Evolutionary conservation across 169 alveolate genomes (phyloP).

Genomic region (Plasmodium ovale): DNA sequence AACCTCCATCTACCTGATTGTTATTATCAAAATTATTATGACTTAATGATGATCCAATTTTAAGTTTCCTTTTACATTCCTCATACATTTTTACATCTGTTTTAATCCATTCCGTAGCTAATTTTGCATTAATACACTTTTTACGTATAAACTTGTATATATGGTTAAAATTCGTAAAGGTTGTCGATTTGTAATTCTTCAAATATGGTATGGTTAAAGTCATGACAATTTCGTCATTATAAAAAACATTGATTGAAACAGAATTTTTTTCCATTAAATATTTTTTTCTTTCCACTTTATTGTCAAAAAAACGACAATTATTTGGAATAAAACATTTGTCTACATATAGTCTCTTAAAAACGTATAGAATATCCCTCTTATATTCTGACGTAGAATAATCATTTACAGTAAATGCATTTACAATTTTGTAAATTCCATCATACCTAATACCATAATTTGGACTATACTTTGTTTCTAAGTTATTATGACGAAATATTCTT

Average conservation of each 20-base stretch:
- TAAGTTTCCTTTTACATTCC: conserved; percentile 8
- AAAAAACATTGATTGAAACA: conserved; percentile 42
- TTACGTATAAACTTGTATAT: conserved; percentile 34
- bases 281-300: conserved; percentile 32
- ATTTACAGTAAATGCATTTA: conserved; percentile 44
- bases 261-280: conserved; percentile 46
- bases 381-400: conserved; percentile 61
- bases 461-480: conserved; percentile 46
- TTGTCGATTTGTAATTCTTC: conserved; percentile 64
- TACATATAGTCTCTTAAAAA: conserved; percentile 61
- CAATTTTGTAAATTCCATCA: conserved; percentile 66
- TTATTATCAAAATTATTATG: neutral
- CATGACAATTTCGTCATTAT: conserved; percentile 35
- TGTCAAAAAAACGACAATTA: conserved; percentile 20
- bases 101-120: conserved; percentile 24
- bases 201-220: conserved; percentile 49
- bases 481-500: conserved; percentile 53
- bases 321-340: conserved; percentile 64
- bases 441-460: conserved; percentile 62
- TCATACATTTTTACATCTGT: conserved; percentile 34
- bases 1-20: neutral
- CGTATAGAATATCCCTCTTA: conserved; percentile 57
- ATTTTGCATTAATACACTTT: conserved; percentile 25
- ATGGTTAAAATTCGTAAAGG: conserved; percentile 60
- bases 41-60: neutral